Conservation (phyloP, 371 early-diverging fungal species). For the Circinella umbellata region DNA sequence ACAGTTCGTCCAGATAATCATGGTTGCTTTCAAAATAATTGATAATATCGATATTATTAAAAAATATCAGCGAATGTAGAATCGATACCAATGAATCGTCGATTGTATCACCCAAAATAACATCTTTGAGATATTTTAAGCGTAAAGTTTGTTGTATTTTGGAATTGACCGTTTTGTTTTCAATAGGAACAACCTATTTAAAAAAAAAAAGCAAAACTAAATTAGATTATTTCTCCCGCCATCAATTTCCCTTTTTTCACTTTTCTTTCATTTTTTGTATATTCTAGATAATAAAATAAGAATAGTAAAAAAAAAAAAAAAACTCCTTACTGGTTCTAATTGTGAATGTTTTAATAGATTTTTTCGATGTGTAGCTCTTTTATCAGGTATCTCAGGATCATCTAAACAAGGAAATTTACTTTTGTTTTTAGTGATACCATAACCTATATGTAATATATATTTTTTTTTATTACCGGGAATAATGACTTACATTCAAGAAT, state of each 20-base stretch:
- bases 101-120: constrained; percentile 69
- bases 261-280: no score
- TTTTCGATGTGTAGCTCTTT: constrained; percentile 74
- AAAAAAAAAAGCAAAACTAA: no score
- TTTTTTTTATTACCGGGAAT: not conserved
- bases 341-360: constrained; percentile 57
- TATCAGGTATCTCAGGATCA: constrained; percentile 71
- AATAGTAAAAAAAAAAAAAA: no score
- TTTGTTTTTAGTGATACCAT: no score
- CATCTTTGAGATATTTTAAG: constrained; percentile 83
- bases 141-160: constrained; percentile 87
- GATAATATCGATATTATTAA: constrained; percentile 84
- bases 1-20: constrained; percentile 67
- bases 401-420: no score
- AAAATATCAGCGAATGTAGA: constrained; percentile 74
- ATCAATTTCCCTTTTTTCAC: no score
- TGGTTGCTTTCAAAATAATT: constrained; percentile 70
- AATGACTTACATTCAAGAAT: constrained; percentile 89
- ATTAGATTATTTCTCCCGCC: no score
- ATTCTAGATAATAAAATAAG: no score
- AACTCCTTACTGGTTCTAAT: not conserved
- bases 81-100: constrained; percentile 76
- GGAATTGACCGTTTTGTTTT: constrained; percentile 61
- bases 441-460: not conserved
- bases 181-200: constrained; percentile 84